Evolutionary conservation across 2,329 filamentous ascomycete genomes (phyloP).

Genomic region (Xylariaceae sp.): DNA sequence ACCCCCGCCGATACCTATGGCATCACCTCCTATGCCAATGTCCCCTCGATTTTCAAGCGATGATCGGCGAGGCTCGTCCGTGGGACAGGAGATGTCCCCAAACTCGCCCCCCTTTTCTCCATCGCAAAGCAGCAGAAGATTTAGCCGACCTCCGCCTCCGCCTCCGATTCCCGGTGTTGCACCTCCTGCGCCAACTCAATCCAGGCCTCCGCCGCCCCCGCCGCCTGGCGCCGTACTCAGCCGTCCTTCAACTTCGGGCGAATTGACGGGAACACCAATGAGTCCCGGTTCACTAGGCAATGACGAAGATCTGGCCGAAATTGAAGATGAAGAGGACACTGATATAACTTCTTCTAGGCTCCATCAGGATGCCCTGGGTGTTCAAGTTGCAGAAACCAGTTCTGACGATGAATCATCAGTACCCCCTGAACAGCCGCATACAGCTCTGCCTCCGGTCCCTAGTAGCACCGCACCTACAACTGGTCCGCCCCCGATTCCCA

Average conservation of each 20-base stretch:
- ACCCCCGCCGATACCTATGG: constrained; percentile 42
- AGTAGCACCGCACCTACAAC: constrained; percentile 50
- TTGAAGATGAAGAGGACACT: constrained; percentile 96
- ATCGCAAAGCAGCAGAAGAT: constrained; percentile 48
- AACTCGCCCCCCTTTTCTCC: constrained; percentile 36
- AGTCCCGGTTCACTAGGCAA: constrained; percentile 40
- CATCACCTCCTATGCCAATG: constrained; percentile 41
- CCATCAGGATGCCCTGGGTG: constrained; percentile 86
- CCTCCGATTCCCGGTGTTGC: constrained; percentile 48
- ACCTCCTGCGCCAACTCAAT: constrained; percentile 47
- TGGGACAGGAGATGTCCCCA: constrained; percentile 35
- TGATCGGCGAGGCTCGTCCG: constrained; percentile 32
- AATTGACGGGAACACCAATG: constrained; percentile 40
- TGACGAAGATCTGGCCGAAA: constrained; percentile 78
- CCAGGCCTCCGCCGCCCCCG: constrained; percentile 62
- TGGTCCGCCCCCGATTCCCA: constrained; percentile 60
- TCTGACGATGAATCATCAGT: constrained; percentile 62
- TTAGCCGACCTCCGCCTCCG: constrained; percentile 51
- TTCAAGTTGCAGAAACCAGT: constrained; percentile 72
- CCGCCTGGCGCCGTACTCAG: constrained; percentile 50
- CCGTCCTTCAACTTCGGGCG: constrained; percentile 56
- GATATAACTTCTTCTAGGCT: constrained; percentile 93
- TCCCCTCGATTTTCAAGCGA: constrained; percentile 38
- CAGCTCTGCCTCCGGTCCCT: constrained; percentile 53
- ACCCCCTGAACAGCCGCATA: constrained; percentile 41